Conservation (phyloP, 768 basidiomycete genomes). For the Lactarius tabidus region DNA sequence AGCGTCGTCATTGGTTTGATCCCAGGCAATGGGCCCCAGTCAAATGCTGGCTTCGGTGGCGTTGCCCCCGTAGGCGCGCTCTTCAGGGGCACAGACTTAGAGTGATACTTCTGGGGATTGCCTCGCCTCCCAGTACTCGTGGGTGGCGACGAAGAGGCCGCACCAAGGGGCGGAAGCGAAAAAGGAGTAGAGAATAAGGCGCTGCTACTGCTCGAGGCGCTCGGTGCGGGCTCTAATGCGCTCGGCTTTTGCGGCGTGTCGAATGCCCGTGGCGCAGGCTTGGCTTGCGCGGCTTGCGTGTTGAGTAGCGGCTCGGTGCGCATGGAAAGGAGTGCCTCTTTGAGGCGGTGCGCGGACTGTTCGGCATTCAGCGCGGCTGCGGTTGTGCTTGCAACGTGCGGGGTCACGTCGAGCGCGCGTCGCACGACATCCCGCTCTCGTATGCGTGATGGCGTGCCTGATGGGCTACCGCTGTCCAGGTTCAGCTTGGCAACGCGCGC, state of each 20-base stretch:
- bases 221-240: conserved; percentile 1
- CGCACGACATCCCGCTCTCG: conserved; percentile 17
- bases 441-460: conserved; percentile 28
- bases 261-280: conserved; percentile 31
- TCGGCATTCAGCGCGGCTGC: conserved; percentile 83
- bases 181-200: conserved; percentile 1
- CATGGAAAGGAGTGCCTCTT: conserved; percentile 56
- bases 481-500: conserved; percentile 52
- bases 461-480: conserved; percentile 37
- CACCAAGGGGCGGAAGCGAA: conserved; percentile 7
- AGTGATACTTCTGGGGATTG: conserved; percentile 33
- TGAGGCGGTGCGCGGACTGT: conserved; percentile 64
- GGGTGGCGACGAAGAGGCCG: conserved; percentile 21
- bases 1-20: conserved; percentile 24
- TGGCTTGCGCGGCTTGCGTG: conserved; percentile 39
- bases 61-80: conserved; percentile 26
- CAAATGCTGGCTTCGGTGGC: conserved; percentile 35
- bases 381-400: conserved; percentile 66
- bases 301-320: conserved; percentile 68
- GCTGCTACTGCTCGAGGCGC: not conserved
- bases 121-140: conserved; percentile 4
- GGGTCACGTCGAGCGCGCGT: conserved; percentile 38
- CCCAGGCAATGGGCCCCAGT: conserved; percentile 59
- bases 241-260: conserved; percentile 20
- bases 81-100: conserved; percentile 35